These are phyloP conservation scores for Sicyos baderoa DNA, from an alignment of 306 rosid genomes.

Conservation along the genomic window DNA sequence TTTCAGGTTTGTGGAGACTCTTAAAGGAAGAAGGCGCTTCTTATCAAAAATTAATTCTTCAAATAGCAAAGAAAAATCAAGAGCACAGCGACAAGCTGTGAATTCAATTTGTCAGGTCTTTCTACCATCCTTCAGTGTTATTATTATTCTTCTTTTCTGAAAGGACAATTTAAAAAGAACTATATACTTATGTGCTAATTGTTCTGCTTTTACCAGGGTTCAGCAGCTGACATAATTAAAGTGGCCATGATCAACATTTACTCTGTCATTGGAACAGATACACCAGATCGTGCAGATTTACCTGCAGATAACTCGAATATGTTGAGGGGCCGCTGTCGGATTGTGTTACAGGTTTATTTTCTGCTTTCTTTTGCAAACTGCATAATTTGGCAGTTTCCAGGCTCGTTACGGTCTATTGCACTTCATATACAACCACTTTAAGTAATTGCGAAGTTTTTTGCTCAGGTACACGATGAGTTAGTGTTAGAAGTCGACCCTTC, in stretches of 20 bases:
- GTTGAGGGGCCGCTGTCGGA: conserved; percentile 64
- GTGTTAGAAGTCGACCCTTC: conserved; percentile 87
- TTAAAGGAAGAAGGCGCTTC: conserved; percentile 79
- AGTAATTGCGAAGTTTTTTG: conserved; percentile 19
- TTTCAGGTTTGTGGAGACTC: conserved; percentile 69
- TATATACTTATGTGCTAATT: conserved; percentile 17
- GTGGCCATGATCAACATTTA: conserved; percentile 74
- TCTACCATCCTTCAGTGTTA: conserved; percentile 14
- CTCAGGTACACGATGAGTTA: conserved; percentile 87
- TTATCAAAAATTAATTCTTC: conserved; percentile 82
- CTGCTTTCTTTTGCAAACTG: background rate
- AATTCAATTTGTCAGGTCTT: conserved; percentile 92
- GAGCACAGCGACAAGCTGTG: conserved; percentile 95
- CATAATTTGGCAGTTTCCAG: background rate
- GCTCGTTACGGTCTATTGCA: background rate
- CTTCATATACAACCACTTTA: conserved; percentile 3
- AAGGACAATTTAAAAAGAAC: background rate
- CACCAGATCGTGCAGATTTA: conserved; percentile 36
- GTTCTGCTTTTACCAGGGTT: conserved; percentile 51
- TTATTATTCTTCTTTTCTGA: background rate
- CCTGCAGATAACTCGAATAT: conserved; percentile 31
- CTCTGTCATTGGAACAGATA: conserved; percentile 40
- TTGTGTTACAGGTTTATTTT: conserved; percentile 65
- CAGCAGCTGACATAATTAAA: conserved; percentile 93
- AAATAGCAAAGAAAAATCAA: conserved; percentile 59